These are phyloP conservation scores for Hanseniaspora nectarophila DNA, from an alignment of 805 yeast genomes.

Conservation along the genomic window DNA sequence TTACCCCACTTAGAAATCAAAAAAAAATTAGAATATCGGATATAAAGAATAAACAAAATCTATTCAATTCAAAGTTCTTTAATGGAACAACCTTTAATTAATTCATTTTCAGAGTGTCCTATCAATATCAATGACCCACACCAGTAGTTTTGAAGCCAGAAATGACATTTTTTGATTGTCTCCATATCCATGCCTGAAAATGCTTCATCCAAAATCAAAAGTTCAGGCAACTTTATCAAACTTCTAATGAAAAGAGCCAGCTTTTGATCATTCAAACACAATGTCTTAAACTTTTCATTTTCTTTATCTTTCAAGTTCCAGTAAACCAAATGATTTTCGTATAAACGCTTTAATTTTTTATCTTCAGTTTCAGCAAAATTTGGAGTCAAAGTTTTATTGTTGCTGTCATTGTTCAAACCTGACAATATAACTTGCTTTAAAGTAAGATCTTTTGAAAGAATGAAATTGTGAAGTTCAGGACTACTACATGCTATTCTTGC, in stretches of 20 bases:
- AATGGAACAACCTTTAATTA: conserved; percentile 52
- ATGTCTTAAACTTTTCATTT: conserved; percentile 38
- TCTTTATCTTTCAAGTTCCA: conserved; percentile 28
- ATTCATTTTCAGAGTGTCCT: conserved; percentile 69
- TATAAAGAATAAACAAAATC: not conserved
- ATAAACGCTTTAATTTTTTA: conserved; percentile 29
- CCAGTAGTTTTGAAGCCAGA: conserved; percentile 36
- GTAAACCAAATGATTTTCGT: conserved; percentile 35
- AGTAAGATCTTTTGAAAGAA: conserved; percentile 43
- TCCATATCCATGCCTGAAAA: conserved; percentile 76
- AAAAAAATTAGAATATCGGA: too few relatives aligned
- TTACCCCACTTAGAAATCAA: too few relatives aligned
- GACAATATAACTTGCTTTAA: conserved; percentile 52
- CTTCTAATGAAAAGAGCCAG: conserved; percentile 65
- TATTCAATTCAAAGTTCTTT: not conserved
- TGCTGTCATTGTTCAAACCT: conserved; percentile 56
- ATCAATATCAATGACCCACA: conserved; percentile 65
- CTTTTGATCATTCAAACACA: conserved; percentile 66
- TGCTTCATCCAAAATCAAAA: conserved; percentile 82
- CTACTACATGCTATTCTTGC: conserved; percentile 72
- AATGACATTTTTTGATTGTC: conserved; percentile 44
- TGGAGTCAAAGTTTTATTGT: conserved; percentile 36
- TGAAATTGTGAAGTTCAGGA: conserved; percentile 86
- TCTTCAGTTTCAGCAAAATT: conserved; percentile 28
- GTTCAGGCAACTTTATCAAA: conserved; percentile 60